Percentiles rank a stretch among this genome's conserved stretches.
Evolutionary conservation across 208 protist species (phyloP).

Genomic region (Vickermania ingenoplastis): DNA sequence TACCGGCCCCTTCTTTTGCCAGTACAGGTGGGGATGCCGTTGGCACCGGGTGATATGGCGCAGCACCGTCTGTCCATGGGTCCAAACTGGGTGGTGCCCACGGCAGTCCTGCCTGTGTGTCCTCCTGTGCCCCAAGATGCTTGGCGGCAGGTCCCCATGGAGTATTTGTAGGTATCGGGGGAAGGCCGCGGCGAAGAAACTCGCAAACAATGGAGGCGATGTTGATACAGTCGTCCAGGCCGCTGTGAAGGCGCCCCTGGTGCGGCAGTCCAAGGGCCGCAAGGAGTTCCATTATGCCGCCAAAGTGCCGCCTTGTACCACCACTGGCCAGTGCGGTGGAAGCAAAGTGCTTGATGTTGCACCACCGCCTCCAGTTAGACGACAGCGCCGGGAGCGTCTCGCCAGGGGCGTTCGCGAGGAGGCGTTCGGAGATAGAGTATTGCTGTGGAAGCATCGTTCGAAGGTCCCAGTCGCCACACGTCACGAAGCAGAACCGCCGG

Average conservation of each 20-base stretch:
- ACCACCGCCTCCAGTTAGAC: conserved; percentile 55
- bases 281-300: conserved; percentile 72
- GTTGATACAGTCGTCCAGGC: conserved; percentile 92
- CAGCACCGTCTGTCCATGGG: not conserved
- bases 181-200: conserved; percentile 32
- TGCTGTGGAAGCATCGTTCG: conserved; percentile 75
- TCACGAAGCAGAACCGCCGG: conserved; percentile 79
- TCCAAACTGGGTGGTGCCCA: not conserved
- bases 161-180: conserved; percentile 23
- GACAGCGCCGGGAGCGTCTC: not conserved
- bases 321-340: not conserved
- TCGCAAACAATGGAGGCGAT: conserved; percentile 64
- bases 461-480: conserved; percentile 93
- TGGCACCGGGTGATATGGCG: conserved; percentile 8
- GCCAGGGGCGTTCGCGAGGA: not conserved
- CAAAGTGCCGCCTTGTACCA: not conserved
- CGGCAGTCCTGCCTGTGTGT: not conserved
- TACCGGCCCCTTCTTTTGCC: not conserved
- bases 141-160: not conserved
- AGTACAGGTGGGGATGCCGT: not conserved
- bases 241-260: conserved; percentile 83
- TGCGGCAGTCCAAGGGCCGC: conserved; percentile 38
- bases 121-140: not conserved
- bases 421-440: conserved; percentile 17
- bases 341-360: conserved; percentile 79